A percentile compares a stretch with the other conserved stretches of the same genome.
Conservation (phyloP, 2,329 filamentous ascomycete species). For the Parasarocladium wereldwijsianum region DNA sequence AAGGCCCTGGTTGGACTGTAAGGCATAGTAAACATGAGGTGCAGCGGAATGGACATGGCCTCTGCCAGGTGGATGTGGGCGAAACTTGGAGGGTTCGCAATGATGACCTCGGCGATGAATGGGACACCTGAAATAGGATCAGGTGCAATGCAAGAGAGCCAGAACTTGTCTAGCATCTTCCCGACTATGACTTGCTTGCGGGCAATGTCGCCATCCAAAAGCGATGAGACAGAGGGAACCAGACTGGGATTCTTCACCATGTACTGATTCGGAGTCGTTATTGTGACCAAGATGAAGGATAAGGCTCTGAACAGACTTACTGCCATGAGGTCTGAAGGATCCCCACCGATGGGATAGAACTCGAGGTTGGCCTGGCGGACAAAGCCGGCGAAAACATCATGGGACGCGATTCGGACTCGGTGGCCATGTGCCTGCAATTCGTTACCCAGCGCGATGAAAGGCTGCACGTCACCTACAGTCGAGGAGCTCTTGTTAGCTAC, state of each 20-base stretch:
- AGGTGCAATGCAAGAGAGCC: slow-evolving; percentile 15
- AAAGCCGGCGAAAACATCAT: slow-evolving; percentile 51
- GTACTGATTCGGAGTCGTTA: slow-evolving; percentile 7
- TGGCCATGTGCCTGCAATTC: slow-evolving; percentile 34
- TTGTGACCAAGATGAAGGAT: no score
- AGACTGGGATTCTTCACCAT: slow-evolving; percentile 17
- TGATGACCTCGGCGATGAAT: slow-evolving; percentile 74
- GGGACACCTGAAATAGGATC: slow-evolving; percentile 25
- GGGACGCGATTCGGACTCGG: slow-evolving; percentile 59
- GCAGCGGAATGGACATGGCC: slow-evolving; percentile 58
- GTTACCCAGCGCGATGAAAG: neutral
- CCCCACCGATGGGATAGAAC: slow-evolving; percentile 64
- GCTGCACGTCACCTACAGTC: slow-evolving; percentile 1
- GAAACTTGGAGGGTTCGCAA: slow-evolving; percentile 65
- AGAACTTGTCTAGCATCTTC: slow-evolving; percentile 16
- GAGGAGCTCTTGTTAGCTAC: neutral
- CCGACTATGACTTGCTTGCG: slow-evolving; percentile 13
- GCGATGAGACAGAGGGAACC: slow-evolving; percentile 13
- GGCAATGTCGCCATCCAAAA: slow-evolving; percentile 13
- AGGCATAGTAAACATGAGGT: slow-evolving; percentile 93
- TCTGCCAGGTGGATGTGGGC: slow-evolving; percentile 64
- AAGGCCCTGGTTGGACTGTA: slow-evolving; percentile 79
- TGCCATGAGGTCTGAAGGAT: slow-evolving; percentile 64
- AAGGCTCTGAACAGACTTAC: no score
- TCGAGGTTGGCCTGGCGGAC: slow-evolving; percentile 57